A percentile compares a stretch with the other conserved stretches of the same genome.
These are phyloP conservation scores for Leccinum subfulvum DNA, from an alignment of 1,284 basidiomycete species.

Conservation along the genomic window DNA sequence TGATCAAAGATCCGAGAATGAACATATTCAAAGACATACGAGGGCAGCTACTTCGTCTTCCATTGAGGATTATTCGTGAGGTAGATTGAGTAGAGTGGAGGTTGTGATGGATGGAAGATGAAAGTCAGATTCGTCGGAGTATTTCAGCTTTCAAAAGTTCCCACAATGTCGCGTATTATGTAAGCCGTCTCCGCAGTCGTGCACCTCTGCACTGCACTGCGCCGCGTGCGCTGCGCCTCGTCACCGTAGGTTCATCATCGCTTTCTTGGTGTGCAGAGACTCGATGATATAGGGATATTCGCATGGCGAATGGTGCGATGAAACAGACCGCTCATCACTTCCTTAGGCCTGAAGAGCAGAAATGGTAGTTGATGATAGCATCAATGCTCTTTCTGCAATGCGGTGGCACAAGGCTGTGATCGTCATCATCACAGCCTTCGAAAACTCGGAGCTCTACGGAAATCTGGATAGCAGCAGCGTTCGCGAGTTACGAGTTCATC, in stretches of 20 bases:
- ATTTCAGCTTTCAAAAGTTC: slow-evolving; percentile 25
- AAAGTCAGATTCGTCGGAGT: slow-evolving; percentile 22
- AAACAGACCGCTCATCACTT: background rate
- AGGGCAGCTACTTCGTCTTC: slow-evolving; percentile 48
- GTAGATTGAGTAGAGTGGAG: slow-evolving; percentile 17
- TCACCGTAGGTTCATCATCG: too few relatives aligned
- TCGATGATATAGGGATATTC: background rate
- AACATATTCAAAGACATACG: slow-evolving; percentile 26
- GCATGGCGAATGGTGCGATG: background rate
- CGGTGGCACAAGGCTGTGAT: background rate
- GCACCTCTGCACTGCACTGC: background rate
- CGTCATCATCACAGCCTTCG: background rate
- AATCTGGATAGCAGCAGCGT: background rate
- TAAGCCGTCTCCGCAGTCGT: background rate
- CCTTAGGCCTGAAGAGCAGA: background rate
- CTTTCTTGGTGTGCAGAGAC: too few relatives aligned
- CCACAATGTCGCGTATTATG: slow-evolving; percentile 15
- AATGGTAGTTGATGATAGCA: background rate
- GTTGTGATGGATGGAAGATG: slow-evolving; percentile 14
- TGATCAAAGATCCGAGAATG: background rate
- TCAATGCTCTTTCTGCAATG: background rate
- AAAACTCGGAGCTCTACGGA: background rate
- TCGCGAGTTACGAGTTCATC: background rate
- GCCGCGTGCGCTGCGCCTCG: background rate
- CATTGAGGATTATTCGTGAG: slow-evolving; percentile 31